Percentiles rank a stretch among this genome's conserved stretches.
phyloP scores from a whole-genome alignment of 148 eudicot species.

The Pharnaceum exiguum region DNA sequence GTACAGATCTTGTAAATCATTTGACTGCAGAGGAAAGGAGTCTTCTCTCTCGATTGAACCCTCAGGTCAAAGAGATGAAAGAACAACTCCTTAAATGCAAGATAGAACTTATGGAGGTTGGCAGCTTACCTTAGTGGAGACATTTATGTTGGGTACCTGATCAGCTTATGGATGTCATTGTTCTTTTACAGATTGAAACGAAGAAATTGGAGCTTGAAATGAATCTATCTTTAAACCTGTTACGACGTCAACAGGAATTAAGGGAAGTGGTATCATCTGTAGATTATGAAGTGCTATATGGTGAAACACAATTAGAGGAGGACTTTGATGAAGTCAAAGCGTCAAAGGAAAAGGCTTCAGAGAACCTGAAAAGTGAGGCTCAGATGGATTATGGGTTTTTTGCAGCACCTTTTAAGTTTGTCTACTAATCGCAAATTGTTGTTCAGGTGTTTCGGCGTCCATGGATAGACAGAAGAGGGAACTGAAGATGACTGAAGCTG shows the following conservation, averaged over 20 bases:
- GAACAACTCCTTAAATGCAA: conserved; percentile 70
- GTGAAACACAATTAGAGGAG: conserved; percentile 65
- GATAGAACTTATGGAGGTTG: conserved; percentile 82
- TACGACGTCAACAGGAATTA: conserved; percentile 74
- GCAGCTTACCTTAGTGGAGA: conserved; percentile 2
- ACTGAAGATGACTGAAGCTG: conserved; percentile 61
- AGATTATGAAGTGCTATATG: conserved; percentile 45
- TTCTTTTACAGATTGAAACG: conserved; percentile 60
- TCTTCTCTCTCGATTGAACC: conserved; percentile 73
- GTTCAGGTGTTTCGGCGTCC: conserved; percentile 54
- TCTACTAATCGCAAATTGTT: neutral
- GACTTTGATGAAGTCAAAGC: conserved; percentile 68
- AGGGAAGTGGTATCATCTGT: conserved; percentile 63
- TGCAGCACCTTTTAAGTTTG: neutral
- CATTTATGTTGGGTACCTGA: neutral
- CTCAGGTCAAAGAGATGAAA: conserved; percentile 88
- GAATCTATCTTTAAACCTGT: conserved; percentile 85
- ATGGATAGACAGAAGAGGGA: conserved; percentile 48
- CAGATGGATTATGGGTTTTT: neutral
- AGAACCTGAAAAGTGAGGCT: conserved; percentile 61
- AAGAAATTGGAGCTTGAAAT: conserved; percentile 92
- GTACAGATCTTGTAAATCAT: conserved; percentile 91
- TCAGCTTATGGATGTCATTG: neutral
- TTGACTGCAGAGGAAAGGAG: conserved; percentile 73
- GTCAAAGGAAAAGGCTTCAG: conserved; percentile 50